Base-by-base conservation (phyloP, 1,284 basidiomycete genomes). In the Phenoliferia sp. region DNA sequence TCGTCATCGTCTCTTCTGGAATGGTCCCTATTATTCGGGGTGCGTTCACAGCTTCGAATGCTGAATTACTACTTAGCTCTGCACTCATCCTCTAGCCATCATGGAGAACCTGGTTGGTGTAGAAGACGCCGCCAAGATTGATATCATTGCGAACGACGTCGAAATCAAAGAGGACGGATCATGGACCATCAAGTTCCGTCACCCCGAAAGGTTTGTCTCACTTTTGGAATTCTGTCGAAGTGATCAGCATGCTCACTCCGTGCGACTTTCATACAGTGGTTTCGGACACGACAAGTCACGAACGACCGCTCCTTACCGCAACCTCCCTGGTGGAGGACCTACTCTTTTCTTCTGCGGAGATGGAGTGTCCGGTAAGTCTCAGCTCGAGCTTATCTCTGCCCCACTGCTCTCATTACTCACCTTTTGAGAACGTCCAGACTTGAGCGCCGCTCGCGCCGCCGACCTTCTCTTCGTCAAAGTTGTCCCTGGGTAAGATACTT, bases 221-320 rank as follows among this genome's bases (percentile, higher is more conserved):
- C 26, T 22, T 64, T 33, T n/a, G n/a, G n/a, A 35, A 55, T 44
- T 15, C 34, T 33, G 44, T 55, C 52, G 29, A 33, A n/a, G 33
- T 31, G 57, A 19, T 9, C 33, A 26, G 3, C 50, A 4, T 10
- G 32, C 44, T 54, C 33, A 54, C 34, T 34, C 16, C 19, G 33
- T 26, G 9, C 31, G 26, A 2, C 36, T 31, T 19, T 9, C 36
- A 22, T 35, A 34, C 68, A 90, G 89, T 76, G 86, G 85, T 1
- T 96, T 86, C 75, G 94, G 94, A 1, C 94, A 97, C 78, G 94
- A 97, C 82, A 96, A 96, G 81, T 91, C 89, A 22, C 88, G 88
- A 74, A 89, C 92, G 17, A 95, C 96, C 75, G 81, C 93, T 39
- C 92, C 91, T 0, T 97, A 96, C 81, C 83, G 87, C 29, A 80